These are phyloP conservation scores for Diutina ranongensis DNA, from an alignment of 1,139 yeast species.

Conservation along the genomic window DNA sequence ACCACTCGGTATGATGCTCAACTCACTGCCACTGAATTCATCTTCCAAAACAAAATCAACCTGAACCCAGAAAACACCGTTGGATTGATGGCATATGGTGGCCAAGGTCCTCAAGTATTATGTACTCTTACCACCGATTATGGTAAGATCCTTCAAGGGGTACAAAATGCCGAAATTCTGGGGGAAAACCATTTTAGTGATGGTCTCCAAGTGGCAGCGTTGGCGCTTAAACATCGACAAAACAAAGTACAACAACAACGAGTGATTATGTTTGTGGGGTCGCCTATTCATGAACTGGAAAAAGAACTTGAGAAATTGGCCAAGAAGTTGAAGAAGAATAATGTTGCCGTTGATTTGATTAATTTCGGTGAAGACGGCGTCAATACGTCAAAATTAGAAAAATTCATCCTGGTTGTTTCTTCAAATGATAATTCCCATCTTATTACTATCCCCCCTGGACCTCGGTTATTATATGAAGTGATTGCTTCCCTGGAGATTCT, in stretches of 20 bases:
- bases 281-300: constrained; percentile 65
- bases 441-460: constrained; percentile 83
- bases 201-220: constrained; percentile 93
- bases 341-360: constrained; percentile 79
- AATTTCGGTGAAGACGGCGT: constrained; percentile 83
- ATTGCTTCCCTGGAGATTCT: constrained; percentile 61
- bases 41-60: constrained; percentile 77
- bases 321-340: constrained; percentile 87
- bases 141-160: constrained; percentile 80
- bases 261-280: constrained; percentile 81
- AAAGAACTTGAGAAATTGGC: constrained; percentile 76
- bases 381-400: constrained; percentile 72
- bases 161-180: constrained; percentile 67
- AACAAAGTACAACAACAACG: constrained; percentile 89
- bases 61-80: constrained; percentile 92
- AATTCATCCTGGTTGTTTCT: constrained; percentile 65
- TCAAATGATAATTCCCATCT: constrained; percentile 76
- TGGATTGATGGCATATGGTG: constrained; percentile 83
- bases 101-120: constrained; percentile 72
- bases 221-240: constrained; percentile 93
- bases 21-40: constrained; percentile 79
- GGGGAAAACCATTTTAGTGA: constrained; percentile 65
- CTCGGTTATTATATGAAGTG: constrained; percentile 65
- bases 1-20: constrained; percentile 91
- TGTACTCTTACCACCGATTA: constrained; percentile 82